These are phyloP conservation scores for Lophiotrema nucula DNA, from an alignment of 495 filamentous ascomycete species.

Conservation along the genomic window DNA sequence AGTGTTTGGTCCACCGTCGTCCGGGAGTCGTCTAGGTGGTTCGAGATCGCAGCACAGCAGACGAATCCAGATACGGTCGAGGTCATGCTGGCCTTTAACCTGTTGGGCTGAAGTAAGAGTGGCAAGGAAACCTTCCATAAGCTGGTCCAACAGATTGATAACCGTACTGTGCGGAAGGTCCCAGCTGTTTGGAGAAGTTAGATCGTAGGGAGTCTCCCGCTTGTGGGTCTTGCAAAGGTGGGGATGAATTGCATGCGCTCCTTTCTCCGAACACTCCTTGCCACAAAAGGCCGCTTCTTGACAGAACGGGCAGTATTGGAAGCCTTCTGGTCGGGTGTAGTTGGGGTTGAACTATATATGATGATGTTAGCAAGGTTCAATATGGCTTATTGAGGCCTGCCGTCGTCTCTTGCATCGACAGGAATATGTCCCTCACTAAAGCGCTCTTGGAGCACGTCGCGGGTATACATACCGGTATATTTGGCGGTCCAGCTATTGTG, in stretches of 20 bases:
- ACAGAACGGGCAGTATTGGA: background rate
- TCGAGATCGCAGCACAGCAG: background rate
- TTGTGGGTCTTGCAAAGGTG: background rate
- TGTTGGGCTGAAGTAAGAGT: background rate
- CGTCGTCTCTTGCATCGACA: too few species aligned
- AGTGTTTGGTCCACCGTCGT: background rate
- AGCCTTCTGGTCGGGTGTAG: background rate
- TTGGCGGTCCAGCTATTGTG: too few species aligned
- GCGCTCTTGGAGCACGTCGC: too few species aligned
- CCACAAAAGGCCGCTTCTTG: background rate
- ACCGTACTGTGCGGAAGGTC: background rate
- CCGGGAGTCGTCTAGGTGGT: background rate
- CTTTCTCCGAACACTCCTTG: background rate
- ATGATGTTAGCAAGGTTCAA: too few species aligned
- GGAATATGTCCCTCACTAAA: too few species aligned
- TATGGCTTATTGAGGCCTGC: too few species aligned
- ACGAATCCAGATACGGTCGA: background rate
- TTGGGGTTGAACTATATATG: too few species aligned
- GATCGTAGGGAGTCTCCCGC: background rate
- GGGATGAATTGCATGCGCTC: background rate
- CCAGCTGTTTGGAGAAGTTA: background rate
- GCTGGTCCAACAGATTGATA: background rate
- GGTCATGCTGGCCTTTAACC: background rate
- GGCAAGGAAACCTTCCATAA: background rate
- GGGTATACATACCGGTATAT: too few species aligned